phyloP scores from a whole-genome alignment of 495 filamentous ascomycete species.

The Lindgomyces ingoldianus region DNA sequence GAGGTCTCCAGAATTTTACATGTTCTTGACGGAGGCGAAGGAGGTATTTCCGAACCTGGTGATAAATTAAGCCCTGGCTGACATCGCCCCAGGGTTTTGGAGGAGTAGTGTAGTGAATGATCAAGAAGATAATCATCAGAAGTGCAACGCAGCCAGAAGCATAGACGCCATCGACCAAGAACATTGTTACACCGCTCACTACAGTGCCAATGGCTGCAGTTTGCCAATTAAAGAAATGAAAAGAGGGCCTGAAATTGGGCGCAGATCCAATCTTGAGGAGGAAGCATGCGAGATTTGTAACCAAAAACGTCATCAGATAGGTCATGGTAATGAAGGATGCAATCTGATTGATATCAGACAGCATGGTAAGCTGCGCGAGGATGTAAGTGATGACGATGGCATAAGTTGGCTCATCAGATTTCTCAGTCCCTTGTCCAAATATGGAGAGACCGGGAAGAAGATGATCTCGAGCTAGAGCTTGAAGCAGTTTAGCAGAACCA shows the following conservation, averaged over 20 bases:
- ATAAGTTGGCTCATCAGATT: constrained; percentile 72
- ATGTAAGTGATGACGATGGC: constrained; percentile 78
- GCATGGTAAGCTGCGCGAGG: constrained; percentile 76
- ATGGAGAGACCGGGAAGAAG: constrained; percentile 73
- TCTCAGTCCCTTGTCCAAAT: constrained; percentile 74
- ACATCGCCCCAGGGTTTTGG: constrained; percentile 91
- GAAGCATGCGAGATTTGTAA: constrained; percentile 85
- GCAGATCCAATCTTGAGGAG: constrained; percentile 89
- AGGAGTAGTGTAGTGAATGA: constrained; percentile 82
- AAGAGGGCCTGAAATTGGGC: constrained; percentile 85
- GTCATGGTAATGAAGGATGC: constrained; percentile 88
- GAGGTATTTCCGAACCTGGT: constrained; percentile 87
- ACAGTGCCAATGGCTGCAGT: constrained; percentile 74
- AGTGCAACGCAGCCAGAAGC: constrained; percentile 74
- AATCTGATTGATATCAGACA: constrained; percentile 85
- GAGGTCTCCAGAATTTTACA: constrained; percentile 90
- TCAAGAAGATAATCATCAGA: constrained; percentile 71
- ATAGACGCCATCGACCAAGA: constrained; percentile 84
- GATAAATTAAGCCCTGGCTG: constrained; percentile 85
- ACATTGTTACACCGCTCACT: constrained; percentile 77
- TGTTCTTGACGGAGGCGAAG: constrained; percentile 81
- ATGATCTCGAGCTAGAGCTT: constrained; percentile 79
- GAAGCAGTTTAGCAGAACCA: constrained; percentile 82
- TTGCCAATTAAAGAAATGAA: constrained; percentile 85
- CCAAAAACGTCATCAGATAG: constrained; percentile 75